phyloP scores from a whole-genome alignment of 352 stramenopile species.

The Pythium rishiriense region DNA sequence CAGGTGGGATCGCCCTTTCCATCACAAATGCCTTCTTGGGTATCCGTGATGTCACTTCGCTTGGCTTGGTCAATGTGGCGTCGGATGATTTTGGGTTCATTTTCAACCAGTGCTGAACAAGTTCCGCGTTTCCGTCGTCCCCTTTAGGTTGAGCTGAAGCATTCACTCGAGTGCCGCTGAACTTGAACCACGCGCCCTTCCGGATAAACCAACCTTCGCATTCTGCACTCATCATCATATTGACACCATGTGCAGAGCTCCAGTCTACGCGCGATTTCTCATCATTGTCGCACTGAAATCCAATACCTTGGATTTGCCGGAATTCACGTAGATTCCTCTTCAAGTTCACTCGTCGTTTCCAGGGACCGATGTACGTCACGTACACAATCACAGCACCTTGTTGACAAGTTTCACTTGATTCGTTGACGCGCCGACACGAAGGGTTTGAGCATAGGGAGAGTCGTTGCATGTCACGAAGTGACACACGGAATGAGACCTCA shows the following conservation, averaged over 20 bases:
- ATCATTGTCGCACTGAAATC: not conserved
- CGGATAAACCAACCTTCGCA: conserved; percentile 22
- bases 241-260: conserved; percentile 9
- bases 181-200: conserved; percentile 8
- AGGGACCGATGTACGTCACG: conserved; percentile 23
- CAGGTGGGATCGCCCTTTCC: not conserved
- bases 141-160: not conserved
- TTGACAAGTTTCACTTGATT: not conserved
- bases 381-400: conserved; percentile 16
- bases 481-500: conserved; percentile 10
- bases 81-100: not conserved
- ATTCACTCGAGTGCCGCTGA: conserved; percentile 4
- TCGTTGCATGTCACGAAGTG: conserved; percentile 11
- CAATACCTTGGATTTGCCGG: conserved; percentile 21
- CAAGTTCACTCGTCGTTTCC: conserved; percentile 13
- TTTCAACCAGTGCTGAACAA: conserved; percentile 2
- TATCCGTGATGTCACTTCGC: no score
- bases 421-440: not conserved
- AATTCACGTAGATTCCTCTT: conserved; percentile 4
- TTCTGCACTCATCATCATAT: conserved; percentile 15
- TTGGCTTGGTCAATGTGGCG: no score
- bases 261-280: conserved; percentile 1
- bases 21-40: not conserved
- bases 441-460: conserved; percentile 10
- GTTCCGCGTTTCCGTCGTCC: not conserved